Evolutionary conservation across 768 basidiomycete genomes (phyloP).

Genomic region (Chalciporus chontae): DNA sequence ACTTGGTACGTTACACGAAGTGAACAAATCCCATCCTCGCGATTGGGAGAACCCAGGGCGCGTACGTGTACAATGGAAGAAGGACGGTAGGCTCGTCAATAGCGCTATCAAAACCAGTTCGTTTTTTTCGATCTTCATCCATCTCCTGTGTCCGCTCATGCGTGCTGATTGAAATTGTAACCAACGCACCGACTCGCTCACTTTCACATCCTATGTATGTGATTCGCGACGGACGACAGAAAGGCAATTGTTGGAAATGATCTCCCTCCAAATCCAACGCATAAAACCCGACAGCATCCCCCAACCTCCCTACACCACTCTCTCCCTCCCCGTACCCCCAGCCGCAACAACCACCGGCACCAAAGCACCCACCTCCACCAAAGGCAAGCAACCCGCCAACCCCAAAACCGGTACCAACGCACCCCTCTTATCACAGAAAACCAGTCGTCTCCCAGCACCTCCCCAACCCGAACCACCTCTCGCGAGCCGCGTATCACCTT

Average conservation of each 20-base stretch:
- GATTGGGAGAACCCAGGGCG: conserved; percentile 99
- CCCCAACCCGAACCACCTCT: conserved; percentile 75
- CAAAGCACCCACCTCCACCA: conserved; percentile 30
- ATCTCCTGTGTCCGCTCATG: background rate
- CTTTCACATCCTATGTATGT: background rate
- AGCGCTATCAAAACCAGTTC: conserved; percentile 71
- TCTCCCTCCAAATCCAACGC: conserved; percentile 69
- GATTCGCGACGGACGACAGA: conserved; percentile 41
- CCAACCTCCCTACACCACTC: conserved; percentile 53
- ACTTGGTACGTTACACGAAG: conserved; percentile 81
- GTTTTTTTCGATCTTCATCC: conserved; percentile 26
- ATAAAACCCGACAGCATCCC: conserved; percentile 70
- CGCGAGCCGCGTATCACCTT: conserved; percentile 70
- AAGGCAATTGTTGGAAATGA: conserved; percentile 73
- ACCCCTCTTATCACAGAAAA: conserved; percentile 23
- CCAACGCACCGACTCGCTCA: no score
- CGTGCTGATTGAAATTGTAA: background rate
- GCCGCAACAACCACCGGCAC: conserved; percentile 23
- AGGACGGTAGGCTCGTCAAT: conserved; percentile 66
- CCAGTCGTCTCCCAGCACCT: conserved; percentile 58
- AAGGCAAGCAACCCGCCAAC: conserved; percentile 53
- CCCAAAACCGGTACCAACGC: conserved; percentile 39
- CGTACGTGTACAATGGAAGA: conserved; percentile 91
- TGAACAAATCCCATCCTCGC: conserved; percentile 84
- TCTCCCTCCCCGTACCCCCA: conserved; percentile 28